Evolutionary conservation across 2,329 filamentous ascomycete genomes (phyloP), one percentile per base, ranked within the genome.

Genomic region (Paracoccidioides lutzii): DNA sequence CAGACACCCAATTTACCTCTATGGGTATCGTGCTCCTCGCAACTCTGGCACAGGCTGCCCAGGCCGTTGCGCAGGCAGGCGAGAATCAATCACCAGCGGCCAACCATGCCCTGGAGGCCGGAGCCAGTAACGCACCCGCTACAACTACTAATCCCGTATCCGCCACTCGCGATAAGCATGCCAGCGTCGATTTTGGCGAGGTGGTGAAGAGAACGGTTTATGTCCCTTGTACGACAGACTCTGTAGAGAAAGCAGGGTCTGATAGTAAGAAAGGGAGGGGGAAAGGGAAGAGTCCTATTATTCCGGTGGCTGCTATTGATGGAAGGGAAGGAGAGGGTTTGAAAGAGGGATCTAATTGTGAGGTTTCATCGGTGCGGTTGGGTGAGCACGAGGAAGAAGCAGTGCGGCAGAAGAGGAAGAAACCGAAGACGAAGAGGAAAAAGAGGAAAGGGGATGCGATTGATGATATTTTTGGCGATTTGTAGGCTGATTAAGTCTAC

Each of bases 1-100:
- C 83, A 15, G 86, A 90, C 67, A 81, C 78, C 38, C 87, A 89
- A 64, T 87, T 87, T 68, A 81, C 87, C 2, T 75, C 82, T 3
- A 75, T 91, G 2, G 88, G 87, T 3, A 73, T 89, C 22, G 76
- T 87, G 59, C 76, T 91, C 8, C 66, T 90, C 48, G 82, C 79
- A 22, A 71, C 80, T 1, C 71, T 90, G 57, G 83, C 83, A 3
- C 80, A 81, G 59, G 69, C 85, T 28, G 70, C 78, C 58, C 71
- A 71, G 52, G 67, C 75, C 1, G 54, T 57, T 10, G 38, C 45
- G 10, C 22, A 8, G 0, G 45, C 5, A 15, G 53, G 45, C n/a
- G 32, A 14, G 10, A 33, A 35, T 35, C 33, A 30, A 30, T 35
- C 30, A 8, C 33, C 32, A 15, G 12, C 8, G 10, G 8, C 2